Evolutionary conservation across 1,284 basidiomycete genomes (phyloP), one percentile per base, ranked within the genome.

Genomic region (Heliocybe sulcata): DNA sequence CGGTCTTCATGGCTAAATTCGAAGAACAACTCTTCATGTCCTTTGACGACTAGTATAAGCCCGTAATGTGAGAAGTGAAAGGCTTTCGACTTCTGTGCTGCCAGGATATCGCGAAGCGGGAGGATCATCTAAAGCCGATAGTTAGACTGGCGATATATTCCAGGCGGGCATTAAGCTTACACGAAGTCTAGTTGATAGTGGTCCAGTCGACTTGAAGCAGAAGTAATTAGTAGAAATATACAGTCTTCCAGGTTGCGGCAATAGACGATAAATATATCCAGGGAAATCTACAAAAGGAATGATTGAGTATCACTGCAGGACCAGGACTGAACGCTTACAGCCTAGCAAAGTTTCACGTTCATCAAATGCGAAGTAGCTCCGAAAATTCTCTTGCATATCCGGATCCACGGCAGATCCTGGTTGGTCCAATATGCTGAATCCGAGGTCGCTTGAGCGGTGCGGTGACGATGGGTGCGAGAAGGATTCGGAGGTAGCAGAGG

Each of bases 71-170:
- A 92, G 65, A 94, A 92, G 12, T 90, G 83, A 64, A 92, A 92
- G 0, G 93, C 92, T 66, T 88, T 92, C 16, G 91, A 87, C 64
- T 83, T 87, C 68, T 97, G 90, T 8, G 85, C 80, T 10, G 90
- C 82, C 33, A 97, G 76, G 49, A 98, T 81, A 66, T 98, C 95
- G 52, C 82, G 81, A 54, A 97, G 83, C 3, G 96, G 96, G 19
- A 98, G 76, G 31, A 96, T 85, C 95, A 99, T 98, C 91, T 97
- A 64, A n/a, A n/a, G n/a, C n/a, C n/a, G n/a, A n/a, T n/a, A n/a
- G n/a, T n/a, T n/a, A n/a, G n/a, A n/a, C n/a, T n/a, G n/a, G 22
- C 25, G 47, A 16, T 12, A 26, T 25, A 26, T 26, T n/a, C n/a
- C n/a, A n/a, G n/a, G n/a, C n/a, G n/a, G n/a, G n/a, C n/a, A n/a